Evolutionary conservation across 257 asterid genomes (phyloP).

Genomic region (Henckelia pumila): DNA sequence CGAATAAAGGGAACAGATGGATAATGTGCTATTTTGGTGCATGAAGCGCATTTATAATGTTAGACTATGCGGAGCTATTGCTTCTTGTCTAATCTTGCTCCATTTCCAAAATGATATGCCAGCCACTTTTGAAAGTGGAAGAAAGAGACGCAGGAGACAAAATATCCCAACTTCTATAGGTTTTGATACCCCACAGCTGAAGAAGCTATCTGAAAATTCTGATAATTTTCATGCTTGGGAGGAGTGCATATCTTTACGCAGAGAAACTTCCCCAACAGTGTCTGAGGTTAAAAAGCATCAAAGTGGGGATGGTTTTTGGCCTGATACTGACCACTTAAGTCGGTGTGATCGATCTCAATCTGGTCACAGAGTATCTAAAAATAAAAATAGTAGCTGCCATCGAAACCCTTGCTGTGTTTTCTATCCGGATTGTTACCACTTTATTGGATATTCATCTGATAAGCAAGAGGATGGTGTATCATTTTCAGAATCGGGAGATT

Average conservation of each 20-base stretch:
- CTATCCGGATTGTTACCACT: slow-evolving; percentile 34
- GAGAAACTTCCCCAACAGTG: slow-evolving; percentile 29
- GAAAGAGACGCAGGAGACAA: slow-evolving; percentile 48
- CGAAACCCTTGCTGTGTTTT: slow-evolving; percentile 35
- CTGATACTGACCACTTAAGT: slow-evolving; percentile 36
- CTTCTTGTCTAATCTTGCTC: neutral
- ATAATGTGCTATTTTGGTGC: too few species aligned
- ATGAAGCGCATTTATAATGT: too few species aligned
- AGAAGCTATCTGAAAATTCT: slow-evolving; percentile 39
- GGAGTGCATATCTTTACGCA: slow-evolving; percentile 30
- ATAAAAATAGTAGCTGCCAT: slow-evolving; percentile 24
- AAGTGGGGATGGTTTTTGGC: slow-evolving; percentile 31
- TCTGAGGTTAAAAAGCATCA: slow-evolving; percentile 32
- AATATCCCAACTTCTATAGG: slow-evolving; percentile 34
- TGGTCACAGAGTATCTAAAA: slow-evolving; percentile 20
- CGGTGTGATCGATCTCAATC: slow-evolving; percentile 39
- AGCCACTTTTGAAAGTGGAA: slow-evolving; percentile 37
- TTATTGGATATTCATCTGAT: slow-evolving; percentile 33
- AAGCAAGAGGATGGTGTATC: slow-evolving; percentile 28
- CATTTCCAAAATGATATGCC: slow-evolving; percentile 29
- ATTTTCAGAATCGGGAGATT: slow-evolving; percentile 39
- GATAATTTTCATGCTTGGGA: slow-evolving; percentile 35
- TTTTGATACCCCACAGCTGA: slow-evolving; percentile 32
- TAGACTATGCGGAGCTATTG: neutral
- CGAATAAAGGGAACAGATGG: neutral